These are phyloP conservation scores for Clarireedia monteithiana DNA, from an alignment of 2,329 filamentous ascomycete genomes.

Conservation along the genomic window DNA sequence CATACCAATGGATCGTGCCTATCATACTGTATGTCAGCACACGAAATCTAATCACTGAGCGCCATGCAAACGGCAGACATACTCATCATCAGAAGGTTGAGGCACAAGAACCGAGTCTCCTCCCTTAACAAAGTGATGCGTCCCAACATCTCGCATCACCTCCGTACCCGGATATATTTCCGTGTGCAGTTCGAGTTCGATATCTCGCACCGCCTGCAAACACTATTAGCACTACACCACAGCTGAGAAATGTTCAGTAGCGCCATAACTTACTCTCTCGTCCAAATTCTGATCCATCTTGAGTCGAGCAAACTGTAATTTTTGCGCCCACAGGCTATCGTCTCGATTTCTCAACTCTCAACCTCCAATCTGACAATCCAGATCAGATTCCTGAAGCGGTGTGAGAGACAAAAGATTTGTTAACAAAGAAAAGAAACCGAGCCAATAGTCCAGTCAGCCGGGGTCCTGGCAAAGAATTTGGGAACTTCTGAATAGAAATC, in stretches of 20 bases:
- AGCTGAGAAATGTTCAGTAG: too few relatives aligned
- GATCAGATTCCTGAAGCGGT: too few relatives aligned
- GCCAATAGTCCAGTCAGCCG: too few relatives aligned
- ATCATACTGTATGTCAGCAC: not conserved
- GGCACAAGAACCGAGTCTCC: conserved; percentile 41
- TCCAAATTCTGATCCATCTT: conserved; percentile 24
- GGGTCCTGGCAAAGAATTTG: too few relatives aligned
- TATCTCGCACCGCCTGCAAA: conserved; percentile 18
- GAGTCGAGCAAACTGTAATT: not conserved
- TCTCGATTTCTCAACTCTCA: too few relatives aligned
- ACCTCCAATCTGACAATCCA: too few relatives aligned
- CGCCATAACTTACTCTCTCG: conserved; percentile 11
- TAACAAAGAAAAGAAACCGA: too few relatives aligned
- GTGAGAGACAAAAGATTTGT: too few relatives aligned
- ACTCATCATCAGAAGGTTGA: conserved; percentile 37
- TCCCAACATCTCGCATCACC: conserved; percentile 45
- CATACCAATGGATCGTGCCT: conserved; percentile 37
- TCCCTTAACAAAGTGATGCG: conserved; percentile 55
- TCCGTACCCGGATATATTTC: conserved; percentile 29
- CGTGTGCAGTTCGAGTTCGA: conserved; percentile 27
- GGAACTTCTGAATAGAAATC: too few relatives aligned
- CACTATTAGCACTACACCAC: not conserved
- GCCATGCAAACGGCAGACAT: not conserved
- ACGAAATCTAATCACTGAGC: too few relatives aligned
- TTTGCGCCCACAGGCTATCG: too few relatives aligned